phyloP scores from a whole-genome alignment of 73 alveolate genomes.

The Diophrys sp. region DNA sequence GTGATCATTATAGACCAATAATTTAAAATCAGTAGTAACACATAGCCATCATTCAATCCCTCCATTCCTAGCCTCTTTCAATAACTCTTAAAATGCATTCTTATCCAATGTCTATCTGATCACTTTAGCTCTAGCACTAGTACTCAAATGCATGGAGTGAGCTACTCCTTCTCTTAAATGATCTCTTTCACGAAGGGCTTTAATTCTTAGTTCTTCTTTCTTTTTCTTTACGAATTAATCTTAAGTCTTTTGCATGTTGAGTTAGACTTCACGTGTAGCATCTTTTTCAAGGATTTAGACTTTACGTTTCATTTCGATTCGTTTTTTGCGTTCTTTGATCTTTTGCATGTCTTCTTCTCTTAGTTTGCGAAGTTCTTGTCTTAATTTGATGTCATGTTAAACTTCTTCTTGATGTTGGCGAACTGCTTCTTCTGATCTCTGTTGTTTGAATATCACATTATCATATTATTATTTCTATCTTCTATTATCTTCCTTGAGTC shows the following conservation, averaged over 20 bases:
- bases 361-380: slow-evolving; percentile 18
- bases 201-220: slow-evolving; percentile 13
- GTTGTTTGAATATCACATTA: not conserved
- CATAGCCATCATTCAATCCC: no score
- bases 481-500: not conserved
- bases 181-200: slow-evolving; percentile 1
- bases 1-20: slow-evolving; percentile 50
- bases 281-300: slow-evolving; percentile 13
- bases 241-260: not conserved
- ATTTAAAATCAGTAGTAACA: slow-evolving; percentile 57
- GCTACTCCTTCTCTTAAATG: not conserved
- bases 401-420: slow-evolving; percentile 6
- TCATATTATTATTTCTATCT: not conserved
- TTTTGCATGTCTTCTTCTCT: slow-evolving; percentile 26
- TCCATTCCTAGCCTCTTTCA: no score
- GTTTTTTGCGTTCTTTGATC: slow-evolving; percentile 5
- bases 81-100: no score
- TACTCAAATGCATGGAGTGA: not conserved
- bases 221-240: not conserved
- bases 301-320: slow-evolving; percentile 18
- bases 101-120: not conserved
- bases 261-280: not conserved
- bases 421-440: slow-evolving; percentile 11
- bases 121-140: not conserved
- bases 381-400: slow-evolving; percentile 9